Conservation (phyloP, 352 stramenopile genomes). For the Aphanomyces stellatus region DNA sequence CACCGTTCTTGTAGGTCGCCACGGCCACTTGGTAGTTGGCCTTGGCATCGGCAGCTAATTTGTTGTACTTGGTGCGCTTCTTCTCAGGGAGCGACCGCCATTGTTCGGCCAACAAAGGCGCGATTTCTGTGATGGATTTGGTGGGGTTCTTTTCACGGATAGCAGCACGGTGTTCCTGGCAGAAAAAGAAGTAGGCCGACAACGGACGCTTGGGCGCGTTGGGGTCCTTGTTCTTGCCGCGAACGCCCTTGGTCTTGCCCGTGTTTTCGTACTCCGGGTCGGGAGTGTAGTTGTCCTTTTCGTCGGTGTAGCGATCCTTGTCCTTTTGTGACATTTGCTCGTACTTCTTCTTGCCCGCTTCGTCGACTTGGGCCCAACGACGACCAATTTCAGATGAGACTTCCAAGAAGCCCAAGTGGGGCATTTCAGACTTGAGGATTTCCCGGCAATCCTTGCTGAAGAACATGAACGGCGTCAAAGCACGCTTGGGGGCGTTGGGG, state of each 20-base stretch:
- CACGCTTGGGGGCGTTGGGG: constrained; percentile 86
- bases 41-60: constrained; percentile 82
- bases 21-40: constrained; percentile 84
- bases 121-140: constrained; percentile 93
- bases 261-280: constrained; percentile 66
- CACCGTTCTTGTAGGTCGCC: constrained; percentile 70
- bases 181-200: constrained; percentile 94
- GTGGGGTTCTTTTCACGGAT: constrained; percentile 90
- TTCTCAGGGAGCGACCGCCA: constrained; percentile 87
- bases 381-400: constrained; percentile 82
- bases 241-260: constrained; percentile 41
- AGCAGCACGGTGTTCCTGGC: constrained; percentile 85
- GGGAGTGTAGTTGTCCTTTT: constrained; percentile 85
- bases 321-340: constrained; percentile 75
- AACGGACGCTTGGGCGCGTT: constrained; percentile 91
- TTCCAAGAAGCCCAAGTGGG: constrained; percentile 71
- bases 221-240: constrained; percentile 86
- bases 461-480: constrained; percentile 88
- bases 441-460: constrained; percentile 86
- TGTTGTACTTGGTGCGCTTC: constrained; percentile 87
- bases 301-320: constrained; percentile 81
- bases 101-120: constrained; percentile 61
- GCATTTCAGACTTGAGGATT: constrained; percentile 83
- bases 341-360: constrained; percentile 67
- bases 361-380: constrained; percentile 67